Evolutionary conservation across 2,329 filamentous ascomycete genomes (phyloP).

Genomic region (Chrysosporium queenslandicum): DNA sequence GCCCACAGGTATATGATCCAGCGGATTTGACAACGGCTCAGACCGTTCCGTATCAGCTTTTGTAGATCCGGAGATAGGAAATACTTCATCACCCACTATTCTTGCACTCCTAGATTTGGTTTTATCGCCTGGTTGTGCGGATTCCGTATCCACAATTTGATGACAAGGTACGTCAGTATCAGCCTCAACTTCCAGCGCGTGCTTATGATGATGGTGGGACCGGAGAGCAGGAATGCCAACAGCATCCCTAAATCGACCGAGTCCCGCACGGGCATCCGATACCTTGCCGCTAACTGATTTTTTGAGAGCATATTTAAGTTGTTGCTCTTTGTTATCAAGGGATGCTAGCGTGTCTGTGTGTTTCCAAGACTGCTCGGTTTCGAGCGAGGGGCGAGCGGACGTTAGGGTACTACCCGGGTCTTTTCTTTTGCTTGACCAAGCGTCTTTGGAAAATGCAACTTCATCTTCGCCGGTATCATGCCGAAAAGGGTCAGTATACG

Average conservation of each 20-base stretch:
- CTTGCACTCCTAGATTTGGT: background rate
- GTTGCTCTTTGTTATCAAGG: constrained; percentile 35
- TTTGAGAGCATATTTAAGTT: constrained; percentile 56
- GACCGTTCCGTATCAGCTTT: background rate
- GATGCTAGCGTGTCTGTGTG: constrained; percentile 21
- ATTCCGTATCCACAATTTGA: constrained; percentile 25
- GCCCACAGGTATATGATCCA: background rate
- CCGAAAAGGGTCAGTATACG: constrained; percentile 26
- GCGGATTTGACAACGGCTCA: background rate
- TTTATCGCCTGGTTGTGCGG: constrained; percentile 12
- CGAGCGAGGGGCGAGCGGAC: constrained; percentile 24
- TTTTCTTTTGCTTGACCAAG: constrained; percentile 35
- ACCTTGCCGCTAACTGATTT: constrained; percentile 71
- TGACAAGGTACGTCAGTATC: constrained; percentile 24
- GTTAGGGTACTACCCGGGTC: constrained; percentile 30
- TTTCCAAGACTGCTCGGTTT: constrained; percentile 26
- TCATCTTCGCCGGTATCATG: constrained; percentile 29
- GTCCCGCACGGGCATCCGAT: constrained; percentile 68
- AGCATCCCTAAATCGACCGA: constrained; percentile 77
- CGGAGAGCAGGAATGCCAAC: constrained; percentile 48
- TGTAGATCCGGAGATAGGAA: background rate
- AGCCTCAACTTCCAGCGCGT: constrained; percentile 29
- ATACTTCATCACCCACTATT: background rate
- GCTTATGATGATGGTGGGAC: constrained; percentile 29
- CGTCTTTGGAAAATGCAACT: constrained; percentile 37